Evolutionary conservation across 192 early-diverging fungal genomes (phyloP).

Genomic region (Linnemannia schmuckeri): DNA sequence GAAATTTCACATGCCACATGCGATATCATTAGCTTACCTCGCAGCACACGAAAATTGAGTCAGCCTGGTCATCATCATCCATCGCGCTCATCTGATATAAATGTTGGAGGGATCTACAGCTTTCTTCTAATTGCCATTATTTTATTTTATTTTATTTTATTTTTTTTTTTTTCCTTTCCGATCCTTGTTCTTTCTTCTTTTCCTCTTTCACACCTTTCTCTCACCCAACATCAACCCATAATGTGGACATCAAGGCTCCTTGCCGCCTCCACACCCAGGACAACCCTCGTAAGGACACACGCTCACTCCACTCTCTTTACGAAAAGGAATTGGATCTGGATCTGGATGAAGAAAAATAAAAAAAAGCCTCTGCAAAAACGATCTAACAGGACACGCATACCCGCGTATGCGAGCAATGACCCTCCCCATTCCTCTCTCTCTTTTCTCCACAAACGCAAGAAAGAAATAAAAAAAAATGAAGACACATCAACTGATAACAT

Average conservation of each 20-base stretch:
- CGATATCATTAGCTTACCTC: background rate
- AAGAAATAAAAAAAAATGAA: background rate
- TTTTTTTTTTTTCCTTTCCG: background rate
- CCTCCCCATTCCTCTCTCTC: background rate
- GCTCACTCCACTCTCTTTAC: too few species aligned
- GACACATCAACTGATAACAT: background rate
- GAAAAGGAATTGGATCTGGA: too few species aligned
- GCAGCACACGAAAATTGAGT: background rate
- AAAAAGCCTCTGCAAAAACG: background rate
- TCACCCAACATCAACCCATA: background rate
- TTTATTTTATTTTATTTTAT: background rate
- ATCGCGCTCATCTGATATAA: background rate
- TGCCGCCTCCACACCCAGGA: slow-evolving; percentile 5
- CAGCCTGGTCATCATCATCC: background rate
- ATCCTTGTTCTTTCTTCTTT: background rate
- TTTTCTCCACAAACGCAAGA: background rate
- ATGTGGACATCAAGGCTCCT: slow-evolving; percentile 1
- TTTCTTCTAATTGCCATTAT: background rate
- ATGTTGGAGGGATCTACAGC: background rate
- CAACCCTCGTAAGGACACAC: background rate
- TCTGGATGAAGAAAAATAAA: background rate
- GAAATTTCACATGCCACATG: background rate
- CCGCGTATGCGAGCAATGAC: background rate
- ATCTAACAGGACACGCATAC: background rate
- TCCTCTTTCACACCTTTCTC: background rate